These are phyloP conservation scores for Pythium aristosporum DNA, from an alignment of 352 stramenopile species.

Conservation along the genomic window DNA sequence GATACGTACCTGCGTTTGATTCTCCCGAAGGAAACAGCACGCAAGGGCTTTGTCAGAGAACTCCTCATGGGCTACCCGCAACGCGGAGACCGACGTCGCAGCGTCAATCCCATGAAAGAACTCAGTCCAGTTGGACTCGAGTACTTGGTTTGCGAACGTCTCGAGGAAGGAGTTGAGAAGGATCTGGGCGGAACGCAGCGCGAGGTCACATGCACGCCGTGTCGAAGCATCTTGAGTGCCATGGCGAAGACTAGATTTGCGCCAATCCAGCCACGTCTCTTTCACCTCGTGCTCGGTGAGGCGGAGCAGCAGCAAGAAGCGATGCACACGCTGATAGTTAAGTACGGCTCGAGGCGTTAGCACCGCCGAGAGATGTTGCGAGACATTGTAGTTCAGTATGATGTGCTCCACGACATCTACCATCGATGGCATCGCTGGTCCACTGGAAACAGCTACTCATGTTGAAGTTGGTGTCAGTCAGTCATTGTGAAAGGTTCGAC, in stretches of 20 bases:
- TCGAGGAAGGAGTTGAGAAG: slow-evolving; percentile 24
- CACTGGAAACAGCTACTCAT: slow-evolving; percentile 34
- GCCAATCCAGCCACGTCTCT: slow-evolving; percentile 28
- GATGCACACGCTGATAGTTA: slow-evolving; percentile 22
- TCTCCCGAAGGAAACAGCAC: slow-evolving; percentile 25
- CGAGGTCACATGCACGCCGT: slow-evolving; percentile 19
- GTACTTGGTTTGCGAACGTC: slow-evolving; percentile 20
- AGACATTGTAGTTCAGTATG: slow-evolving; percentile 18
- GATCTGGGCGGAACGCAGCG: slow-evolving; percentile 17
- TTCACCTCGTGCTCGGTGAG: slow-evolving; percentile 49
- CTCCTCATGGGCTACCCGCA: slow-evolving; percentile 16
- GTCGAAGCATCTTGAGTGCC: neutral
- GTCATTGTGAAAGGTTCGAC: neutral
- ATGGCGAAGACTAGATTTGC: slow-evolving; percentile 14
- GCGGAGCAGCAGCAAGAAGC: slow-evolving; percentile 26
- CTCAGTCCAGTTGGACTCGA: slow-evolving; percentile 15
- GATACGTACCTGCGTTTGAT: slow-evolving; percentile 12
- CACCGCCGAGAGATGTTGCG: slow-evolving; percentile 9
- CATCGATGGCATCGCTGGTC: slow-evolving; percentile 35
- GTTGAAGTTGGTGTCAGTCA: neutral
- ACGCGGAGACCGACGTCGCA: slow-evolving; percentile 10
- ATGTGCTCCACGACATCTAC: slow-evolving; percentile 18
- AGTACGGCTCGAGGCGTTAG: slow-evolving; percentile 12
- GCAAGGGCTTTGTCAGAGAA: slow-evolving; percentile 7
- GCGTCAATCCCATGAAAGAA: slow-evolving; percentile 9